Evolutionary conservation across 1,284 basidiomycete genomes (phyloP).

Genomic region (Ustilago xerochloae): DNA sequence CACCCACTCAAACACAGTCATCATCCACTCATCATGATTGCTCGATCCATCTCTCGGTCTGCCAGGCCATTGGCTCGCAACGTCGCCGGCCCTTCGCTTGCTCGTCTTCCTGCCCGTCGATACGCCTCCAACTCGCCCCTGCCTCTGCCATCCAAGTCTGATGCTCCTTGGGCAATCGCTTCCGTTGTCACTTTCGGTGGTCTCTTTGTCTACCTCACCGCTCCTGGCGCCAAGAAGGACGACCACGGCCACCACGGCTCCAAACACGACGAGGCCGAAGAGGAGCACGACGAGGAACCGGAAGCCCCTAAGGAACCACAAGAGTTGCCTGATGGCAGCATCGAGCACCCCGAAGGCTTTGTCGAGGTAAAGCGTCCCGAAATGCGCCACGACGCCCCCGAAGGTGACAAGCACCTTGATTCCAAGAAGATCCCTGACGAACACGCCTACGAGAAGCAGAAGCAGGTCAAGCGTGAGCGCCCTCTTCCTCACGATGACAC

Average conservation of each 20-base stretch:
- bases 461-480: slow-evolving; percentile 35
- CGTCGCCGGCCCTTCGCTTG: slow-evolving; percentile 17
- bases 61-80: slow-evolving; percentile 30
- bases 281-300: slow-evolving; percentile 11
- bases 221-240: slow-evolving; percentile 35
- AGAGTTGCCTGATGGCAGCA: slow-evolving; percentile 47
- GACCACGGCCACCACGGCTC: slow-evolving; percentile 21
- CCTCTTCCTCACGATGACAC: slow-evolving; percentile 36
- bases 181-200: slow-evolving; percentile 52
- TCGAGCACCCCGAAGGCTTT: slow-evolving; percentile 52
- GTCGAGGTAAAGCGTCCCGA: slow-evolving; percentile 49
- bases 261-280: slow-evolving; percentile 30
- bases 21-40: slow-evolving; percentile 24
- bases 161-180: slow-evolving; percentile 52
- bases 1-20: neutral
- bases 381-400: slow-evolving; percentile 39
- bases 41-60: slow-evolving; percentile 22
- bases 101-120: slow-evolving; percentile 19
- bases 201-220: slow-evolving; percentile 53
- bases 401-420: slow-evolving; percentile 47
- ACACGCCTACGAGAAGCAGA: slow-evolving; percentile 44
- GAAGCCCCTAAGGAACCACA: slow-evolving; percentile 36
- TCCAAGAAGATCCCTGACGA: slow-evolving; percentile 37
- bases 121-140: slow-evolving; percentile 21
- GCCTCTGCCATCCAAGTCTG: slow-evolving; percentile 17